Base-by-base conservation (phyloP, 495 filamentous ascomycete genomes). In the Xylaria acuta region DNA sequence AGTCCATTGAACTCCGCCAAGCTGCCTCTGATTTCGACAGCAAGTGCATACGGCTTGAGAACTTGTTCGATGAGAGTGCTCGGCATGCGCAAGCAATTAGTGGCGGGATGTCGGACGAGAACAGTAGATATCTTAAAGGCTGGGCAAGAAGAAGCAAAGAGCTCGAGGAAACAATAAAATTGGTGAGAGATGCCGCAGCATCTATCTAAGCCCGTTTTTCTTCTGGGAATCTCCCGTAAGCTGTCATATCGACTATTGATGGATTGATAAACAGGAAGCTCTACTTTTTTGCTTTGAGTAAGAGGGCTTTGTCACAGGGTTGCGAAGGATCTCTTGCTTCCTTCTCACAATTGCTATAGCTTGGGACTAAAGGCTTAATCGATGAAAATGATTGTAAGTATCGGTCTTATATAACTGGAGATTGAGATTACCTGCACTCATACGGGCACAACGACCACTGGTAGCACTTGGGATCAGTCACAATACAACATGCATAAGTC, bases 1-100 rank as follows among this genome's bases (percentile, higher is more conserved):
- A 72, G 63, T 27, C 70, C 18, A 60, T 27, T 45, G 70, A 72
- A 60, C 62, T 72, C 14, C 4, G 51, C n/a, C 62, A 72, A 27
- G n/a, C 36, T 22, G 40, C 25, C 11, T 7, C 36, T 20, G 40
- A 30, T 47, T 72, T 65, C 30, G 51, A 72, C 22, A 27, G 41
- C 4, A 72, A 38, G 5, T 59, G 62, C 32, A 32, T 5, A 11
- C 49, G 47, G n/a, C 40, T 72, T 56, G 36, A 8, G 25, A 32
- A 40, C 0, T 22, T 72, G 20, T 72, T 72, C 3, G 38, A 49
- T 8, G 40, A 60, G 32, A 56, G 51, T 16, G 51, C 63, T 49
- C 70, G 53, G 5, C 62, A 65, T 43, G 53, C 53, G n/a, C 32
- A 43, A 45, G 8, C 18, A 41, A 32, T 60, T 27, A 14, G 25